Evolutionary conservation across 2,329 filamentous ascomycete genomes (phyloP).

Genomic region (Boeremia exigua): DNA sequence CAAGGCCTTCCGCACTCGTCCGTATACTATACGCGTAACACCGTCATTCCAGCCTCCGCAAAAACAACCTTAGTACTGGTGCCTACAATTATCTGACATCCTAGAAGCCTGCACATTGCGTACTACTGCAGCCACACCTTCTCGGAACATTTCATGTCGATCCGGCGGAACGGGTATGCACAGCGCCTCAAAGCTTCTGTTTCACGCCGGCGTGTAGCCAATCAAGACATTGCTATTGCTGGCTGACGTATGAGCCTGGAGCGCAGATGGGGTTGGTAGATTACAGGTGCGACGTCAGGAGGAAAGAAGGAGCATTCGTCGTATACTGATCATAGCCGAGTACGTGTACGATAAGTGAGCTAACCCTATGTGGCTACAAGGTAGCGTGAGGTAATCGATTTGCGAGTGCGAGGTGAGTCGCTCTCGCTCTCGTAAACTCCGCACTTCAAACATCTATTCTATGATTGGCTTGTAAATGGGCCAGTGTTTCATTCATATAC

Average conservation of each 20-base stretch:
- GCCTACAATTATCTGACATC: background rate
- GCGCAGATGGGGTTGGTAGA: conserved; percentile 1
- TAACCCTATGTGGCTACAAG: background rate
- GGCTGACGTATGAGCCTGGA: conserved; percentile 1
- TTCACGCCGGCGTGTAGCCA: background rate
- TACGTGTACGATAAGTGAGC: background rate
- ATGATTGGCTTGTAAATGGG: background rate
- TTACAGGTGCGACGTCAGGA: conserved; percentile 7
- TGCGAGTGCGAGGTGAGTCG: background rate
- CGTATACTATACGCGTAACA: conserved; percentile 13
- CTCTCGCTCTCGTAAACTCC: conserved; percentile 2
- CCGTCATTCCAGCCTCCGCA: background rate
- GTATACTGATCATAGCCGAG: conserved; percentile 10
- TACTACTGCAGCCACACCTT: conserved; percentile 2
- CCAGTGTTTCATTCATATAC: background rate
- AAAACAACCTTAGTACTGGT: background rate
- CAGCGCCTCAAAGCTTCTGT: conserved; percentile 1
- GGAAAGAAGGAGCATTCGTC: conserved; percentile 2
- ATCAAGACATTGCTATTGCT: background rate
- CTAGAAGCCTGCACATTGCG: background rate
- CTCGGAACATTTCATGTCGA: background rate
- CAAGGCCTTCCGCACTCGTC: background rate
- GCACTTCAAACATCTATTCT: background rate
- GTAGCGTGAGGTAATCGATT: background rate
- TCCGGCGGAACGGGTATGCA: background rate